Base-by-base conservation (phyloP, 805 yeast species). In the Wickerhamomyces pijperi region DNA sequence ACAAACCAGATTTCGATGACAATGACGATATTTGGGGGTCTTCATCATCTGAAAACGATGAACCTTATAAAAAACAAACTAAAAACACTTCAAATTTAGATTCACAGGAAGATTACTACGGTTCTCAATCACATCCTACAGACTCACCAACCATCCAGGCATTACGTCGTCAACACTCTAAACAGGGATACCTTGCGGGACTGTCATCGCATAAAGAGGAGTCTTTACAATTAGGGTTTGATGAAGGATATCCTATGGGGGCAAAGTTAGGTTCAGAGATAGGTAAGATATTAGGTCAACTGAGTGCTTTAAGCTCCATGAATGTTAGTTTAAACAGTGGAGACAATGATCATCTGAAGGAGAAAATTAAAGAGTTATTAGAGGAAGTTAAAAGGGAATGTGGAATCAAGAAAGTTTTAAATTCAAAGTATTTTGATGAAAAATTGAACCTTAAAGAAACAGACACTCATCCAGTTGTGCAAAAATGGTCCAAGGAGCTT, bases 121-220 rank as follows among this genome's bases (percentile, higher is more conserved):
- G 29, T 4, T 25, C 29, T 14, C 9, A 8, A 25, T 12, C 29
- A 4, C 29, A 25, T 13, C 29, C 29, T 25, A 9, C 29, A 25
- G 29, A 25, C 13, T 4, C 29, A 7, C 29, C 29, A 11, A 9
- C 29, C 5, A 8, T 25, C 14, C 14, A 8, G 14, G 12, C 29
- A 25, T 25, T 25, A 25, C 61, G 72, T 47, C 60, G 88, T 23
- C 68, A 66, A 9, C 96, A 88, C 53, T 67, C 66, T 8, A 83
- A 82, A 46, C 80, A 80, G 45, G 97, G 97, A 0, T 88, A 84
- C 48, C 58, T 85, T 4, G 95, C 82, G 43, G 97, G 97, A 0
- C 52, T 88, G 5, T 65, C 84, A 1, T 59, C 56, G 14, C 74
- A 85, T 4, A 79, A 84, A 49, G 94, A 83, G 46, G 58, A 59